Base-by-base conservation (phyloP, 1,139 yeast species). In the Yamadazyma kanchanaburiensis region DNA sequence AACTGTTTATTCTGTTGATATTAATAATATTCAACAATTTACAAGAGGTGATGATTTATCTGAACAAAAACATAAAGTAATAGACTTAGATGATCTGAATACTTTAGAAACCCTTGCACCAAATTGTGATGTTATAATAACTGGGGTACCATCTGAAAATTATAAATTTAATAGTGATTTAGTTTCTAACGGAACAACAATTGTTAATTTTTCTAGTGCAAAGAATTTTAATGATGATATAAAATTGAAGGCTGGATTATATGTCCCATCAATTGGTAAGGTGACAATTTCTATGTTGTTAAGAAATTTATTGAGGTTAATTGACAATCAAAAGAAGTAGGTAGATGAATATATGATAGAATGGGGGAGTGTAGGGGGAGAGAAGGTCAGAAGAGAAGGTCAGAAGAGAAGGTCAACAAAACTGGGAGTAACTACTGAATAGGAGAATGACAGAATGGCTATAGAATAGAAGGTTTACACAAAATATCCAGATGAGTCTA, bases 201-300 rank as follows among this genome's bases (percentile, higher is more conserved):
- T 88, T 48, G 80, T 91, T 39, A 91, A 91, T 58, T 91, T 91
- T 51, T 79, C 96, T 15, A 82, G 94, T 45, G 82, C 79, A 34
- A 87, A 85, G 68, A 91, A 91, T 63, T 91, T 94, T 57, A 69
- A 74, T 40, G 88, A 81, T 30, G 74, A 67, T 28, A 84, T 91
- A 38, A 91, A 89, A 61, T 73, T 73, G 34, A 81, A 76, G 46
- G 97, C 98, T 5, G 83, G 95, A 1, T 64, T 91, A 28, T 91
- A 89, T 50, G 96, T 91, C 18, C 98, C 98, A 14, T 81, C 88
- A 45, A 87, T 89, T 22, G 98, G 98, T 11, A 91, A 91, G 58
- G 97, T 91, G 15, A 91, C 98, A 21, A 89, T 91, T 39, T 75
- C 95, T 32, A 91, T 91, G 96, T 65, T 91, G 30, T 65, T 91